Evolutionary conservation across 805 yeast species (phyloP), one percentile per base, ranked within the genome.

Genomic region (Candida koratica): DNA sequence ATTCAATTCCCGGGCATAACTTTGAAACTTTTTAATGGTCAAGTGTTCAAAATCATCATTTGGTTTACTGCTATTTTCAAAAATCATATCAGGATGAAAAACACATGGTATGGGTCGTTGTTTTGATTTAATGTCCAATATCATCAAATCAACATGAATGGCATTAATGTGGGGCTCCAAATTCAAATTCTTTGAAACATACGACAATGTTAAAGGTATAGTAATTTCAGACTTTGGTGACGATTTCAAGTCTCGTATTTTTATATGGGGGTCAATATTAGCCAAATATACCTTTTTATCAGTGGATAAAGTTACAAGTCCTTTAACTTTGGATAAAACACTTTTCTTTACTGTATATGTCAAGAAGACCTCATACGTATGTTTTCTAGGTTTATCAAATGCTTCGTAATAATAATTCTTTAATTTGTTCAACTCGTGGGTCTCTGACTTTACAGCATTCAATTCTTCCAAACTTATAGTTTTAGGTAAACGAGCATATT

Each of bases 91-190:
- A 17, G 56, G 58, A 32, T 56, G 58, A 29, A 64, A 36, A 10
- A 59, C 64, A 3, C 61, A 45, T 0, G 69, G 70, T 8, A 64
- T 56, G 0, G 66, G 65, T 11, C 54, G 28, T 14, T 45, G 43
- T 36, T 56, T 57, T 2, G 67, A 54, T 40, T 57, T 57, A 16
- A 60, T 40, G 0, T 67, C 58, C 25, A 58, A 41, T 3, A 55
- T 55, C 2, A 56, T 51, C 24, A 65, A 41, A 24, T 64, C 69
- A 4, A 55, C 61, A 1, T 52, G 34, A 1, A 65, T 42, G 13
- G 44, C 36, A 28, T 41, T 47, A 6, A 53, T 56, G 1, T 30
- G 23, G 10, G 37, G 38, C 10, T 64, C 62, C 4, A 47, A 25
- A 40, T 32, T 55, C 55, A 15, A 56, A 20, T 58, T 55, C 6